phyloP scores from a whole-genome alignment of 2,329 filamentous ascomycete genomes.

The Leptodontidium sp. region DNA sequence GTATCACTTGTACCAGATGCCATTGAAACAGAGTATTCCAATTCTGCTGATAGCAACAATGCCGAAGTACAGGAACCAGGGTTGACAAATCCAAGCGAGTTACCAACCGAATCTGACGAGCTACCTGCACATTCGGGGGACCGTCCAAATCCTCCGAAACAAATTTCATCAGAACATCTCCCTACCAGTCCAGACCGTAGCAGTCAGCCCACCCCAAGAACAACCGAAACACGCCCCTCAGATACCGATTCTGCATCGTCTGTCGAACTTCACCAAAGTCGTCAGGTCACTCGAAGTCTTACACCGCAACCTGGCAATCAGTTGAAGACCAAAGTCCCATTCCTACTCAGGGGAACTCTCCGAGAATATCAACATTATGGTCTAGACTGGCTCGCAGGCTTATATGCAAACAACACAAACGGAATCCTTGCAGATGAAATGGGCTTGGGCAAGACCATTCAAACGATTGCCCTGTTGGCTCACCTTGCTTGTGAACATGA shows the following conservation, averaged over 20 bases:
- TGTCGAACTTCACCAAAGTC: constrained; percentile 44
- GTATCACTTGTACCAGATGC: constrained; percentile 8
- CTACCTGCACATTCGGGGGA: neutral
- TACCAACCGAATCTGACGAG: neutral
- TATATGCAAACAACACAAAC: constrained; percentile 93
- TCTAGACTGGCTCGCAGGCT: constrained; percentile 93
- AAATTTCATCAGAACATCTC: constrained; percentile 30
- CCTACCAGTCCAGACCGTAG: constrained; percentile 47
- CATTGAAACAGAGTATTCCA: neutral
- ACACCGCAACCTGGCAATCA: constrained; percentile 50
- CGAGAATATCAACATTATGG: constrained; percentile 97
- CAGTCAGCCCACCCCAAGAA: constrained; percentile 48
- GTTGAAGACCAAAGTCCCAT: constrained; percentile 76
- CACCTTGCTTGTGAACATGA: constrained; percentile 90
- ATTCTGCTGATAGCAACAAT: neutral
- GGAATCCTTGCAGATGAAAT: constrained; percentile 98
- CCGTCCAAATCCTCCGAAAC: constrained; percentile 25
- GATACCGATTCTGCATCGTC: constrained; percentile 48
- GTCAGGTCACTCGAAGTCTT: constrained; percentile 48
- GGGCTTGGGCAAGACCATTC: constrained; percentile 97
- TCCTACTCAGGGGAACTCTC: constrained; percentile 84
- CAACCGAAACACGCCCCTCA: constrained; percentile 46
- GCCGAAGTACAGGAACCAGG: neutral
- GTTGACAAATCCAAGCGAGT: neutral
- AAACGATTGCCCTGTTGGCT: constrained; percentile 92